Percentiles rank a stretch among this genome's conserved stretches.
Evolutionary conservation across 2,329 filamentous ascomycete genomes (phyloP).

Genomic region (Cladosporium velox): DNA sequence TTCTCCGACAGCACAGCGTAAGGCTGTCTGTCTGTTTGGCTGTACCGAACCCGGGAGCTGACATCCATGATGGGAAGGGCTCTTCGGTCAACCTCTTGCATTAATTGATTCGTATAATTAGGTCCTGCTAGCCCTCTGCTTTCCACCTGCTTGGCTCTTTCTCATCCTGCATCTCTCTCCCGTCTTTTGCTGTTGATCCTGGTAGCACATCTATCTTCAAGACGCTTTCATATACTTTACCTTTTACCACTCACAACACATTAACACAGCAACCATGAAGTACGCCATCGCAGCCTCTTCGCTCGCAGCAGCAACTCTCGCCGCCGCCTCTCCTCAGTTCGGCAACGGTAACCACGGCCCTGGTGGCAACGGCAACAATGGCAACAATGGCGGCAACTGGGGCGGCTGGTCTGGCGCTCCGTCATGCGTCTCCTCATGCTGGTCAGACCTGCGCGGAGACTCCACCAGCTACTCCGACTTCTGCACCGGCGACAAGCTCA

Average conservation of each 20-base stretch:
- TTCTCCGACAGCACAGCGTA: conserved; percentile 17
- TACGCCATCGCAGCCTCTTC: conserved; percentile 16
- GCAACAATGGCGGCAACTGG: conserved; percentile 1
- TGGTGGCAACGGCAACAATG: neutral
- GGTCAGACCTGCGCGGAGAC: conserved; percentile 21
- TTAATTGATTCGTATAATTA: conserved; percentile 12
- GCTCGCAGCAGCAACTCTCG: conserved; percentile 17
- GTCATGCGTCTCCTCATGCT: conserved; percentile 19
- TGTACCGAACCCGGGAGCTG: neutral
- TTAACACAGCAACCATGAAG: conserved; percentile 12
- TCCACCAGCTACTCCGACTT: conserved; percentile 24
- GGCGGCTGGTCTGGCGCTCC: conserved; percentile 12
- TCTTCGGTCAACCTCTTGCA: conserved; percentile 14
- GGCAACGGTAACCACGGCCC: conserved; percentile 13
- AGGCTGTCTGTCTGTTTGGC: neutral
- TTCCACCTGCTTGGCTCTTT: neutral
- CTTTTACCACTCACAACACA: neutral
- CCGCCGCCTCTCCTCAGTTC: conserved; percentile 19
- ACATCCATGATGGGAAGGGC: neutral
- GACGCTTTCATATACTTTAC: neutral
- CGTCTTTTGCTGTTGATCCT: conserved; percentile 14
- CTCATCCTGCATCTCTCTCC: neutral
- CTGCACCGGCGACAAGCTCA: conserved; percentile 29
- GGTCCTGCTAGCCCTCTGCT: neutral
- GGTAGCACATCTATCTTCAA: conserved; percentile 15